A percentile compares a stretch with the other conserved stretches of the same genome.
Conservation (phyloP, 371 early-diverging fungal species). For the Apophysomyces ossiformis region DNA sequence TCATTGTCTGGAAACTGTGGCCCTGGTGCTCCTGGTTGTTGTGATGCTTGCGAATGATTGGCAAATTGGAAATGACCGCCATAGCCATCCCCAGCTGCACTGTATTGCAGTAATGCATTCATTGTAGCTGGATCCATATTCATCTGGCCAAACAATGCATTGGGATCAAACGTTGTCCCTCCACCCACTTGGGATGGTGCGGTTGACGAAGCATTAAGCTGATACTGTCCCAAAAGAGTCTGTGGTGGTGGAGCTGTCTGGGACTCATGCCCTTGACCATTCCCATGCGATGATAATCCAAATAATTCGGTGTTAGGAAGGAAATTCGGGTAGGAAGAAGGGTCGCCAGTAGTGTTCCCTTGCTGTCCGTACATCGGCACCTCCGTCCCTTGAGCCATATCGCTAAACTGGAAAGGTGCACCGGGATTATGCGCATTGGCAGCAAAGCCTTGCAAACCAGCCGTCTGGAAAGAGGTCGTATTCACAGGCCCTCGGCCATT, state of each 20-base stretch:
- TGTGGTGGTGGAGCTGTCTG: constrained; percentile 18
- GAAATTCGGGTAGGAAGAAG: constrained; percentile 7
- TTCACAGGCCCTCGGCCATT: constrained; percentile 12
- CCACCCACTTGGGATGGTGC: constrained; percentile 14
- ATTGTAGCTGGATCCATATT: constrained; percentile 46
- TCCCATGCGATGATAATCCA: background rate
- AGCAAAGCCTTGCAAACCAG: constrained; percentile 1
- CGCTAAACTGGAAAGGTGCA: background rate
- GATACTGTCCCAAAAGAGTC: background rate
- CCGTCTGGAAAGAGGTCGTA: constrained; percentile 6
- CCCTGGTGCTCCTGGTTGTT: constrained; percentile 16
- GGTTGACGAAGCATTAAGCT: constrained; percentile 1
- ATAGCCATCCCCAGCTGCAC: constrained; percentile 9
- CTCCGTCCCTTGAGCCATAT: constrained; percentile 1
- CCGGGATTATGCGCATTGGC: background rate
- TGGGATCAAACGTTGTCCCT: constrained; percentile 23
- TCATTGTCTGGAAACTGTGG: constrained; percentile 17
- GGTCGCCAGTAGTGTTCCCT: background rate
- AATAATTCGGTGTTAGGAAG: constrained; percentile 18
- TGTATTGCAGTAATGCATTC: constrained; percentile 36
- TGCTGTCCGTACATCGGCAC: constrained; percentile 6
- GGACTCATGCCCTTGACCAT: constrained; percentile 12
- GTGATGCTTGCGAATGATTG: constrained; percentile 11
- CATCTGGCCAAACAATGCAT: constrained; percentile 33
- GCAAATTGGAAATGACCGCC: constrained; percentile 8